Base-by-base conservation (phyloP, 768 basidiomycete genomes). In the Russula virescens region DNA sequence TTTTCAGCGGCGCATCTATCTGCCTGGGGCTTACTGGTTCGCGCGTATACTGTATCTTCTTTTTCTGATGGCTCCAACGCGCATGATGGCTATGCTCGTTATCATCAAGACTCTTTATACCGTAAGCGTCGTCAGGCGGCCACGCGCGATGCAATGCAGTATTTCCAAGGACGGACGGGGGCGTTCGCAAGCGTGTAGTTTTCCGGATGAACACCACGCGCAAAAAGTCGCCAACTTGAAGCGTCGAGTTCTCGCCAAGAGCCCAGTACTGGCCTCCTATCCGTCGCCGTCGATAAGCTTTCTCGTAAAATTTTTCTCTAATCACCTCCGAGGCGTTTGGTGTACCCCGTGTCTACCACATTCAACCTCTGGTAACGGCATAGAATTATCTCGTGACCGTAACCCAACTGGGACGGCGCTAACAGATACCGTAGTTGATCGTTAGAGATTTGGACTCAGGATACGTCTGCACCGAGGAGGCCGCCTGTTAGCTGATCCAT, bases 1-100 rank as follows among this genome's bases (percentile, higher is more conserved):
- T 66, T 34, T 79, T 77, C 65, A 75, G 38, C 66, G 77, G 52
- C 70, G 76, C 34, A 73, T 75, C 21, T 78, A 73, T 75, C 21
- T 78, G 77, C 59, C 77, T 31, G 72, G 0, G 75, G 74, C 40
- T 2, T 73, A 73, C 68, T 74, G 73, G 43, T 77, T 42, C 18
- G 76, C 76, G 3, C 10, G 13, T 38, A 38, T 38, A 68, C 69
- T 47, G 73, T 72, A 55, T 74, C 73, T 0, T 46, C 75, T 19
- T 76, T 74, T 76, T 74, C 64, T 72, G 75, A 56, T 74, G 74
- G n/a, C n/a, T 67, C 10, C 38, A 38, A 11, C 13, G 38, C 38
- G 72, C 18, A 68, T 79, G 4, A 64, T 78, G 3, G 76, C 76
- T 71, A 35, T 70, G 71, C 38, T 76, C 61, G 68, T 77, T 58